Evolutionary conservation across 2,329 filamentous ascomycete genomes (phyloP).

Genomic region (Phaeosphaeriaceae sp.): DNA sequence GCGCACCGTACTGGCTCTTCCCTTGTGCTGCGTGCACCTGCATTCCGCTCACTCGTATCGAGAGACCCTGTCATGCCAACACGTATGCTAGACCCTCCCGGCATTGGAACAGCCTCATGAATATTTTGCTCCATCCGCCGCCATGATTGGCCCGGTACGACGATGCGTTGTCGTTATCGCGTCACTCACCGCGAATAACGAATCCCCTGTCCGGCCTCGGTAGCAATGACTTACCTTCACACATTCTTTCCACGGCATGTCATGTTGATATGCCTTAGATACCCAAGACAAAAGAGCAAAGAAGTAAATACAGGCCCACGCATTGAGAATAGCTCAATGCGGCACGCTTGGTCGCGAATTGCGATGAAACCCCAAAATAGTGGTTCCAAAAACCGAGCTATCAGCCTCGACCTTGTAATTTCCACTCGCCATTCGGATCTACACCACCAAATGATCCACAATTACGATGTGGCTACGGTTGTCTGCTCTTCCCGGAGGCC

Average conservation of each 20-base stretch:
- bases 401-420: conserved; percentile 11
- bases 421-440: conserved; percentile 3
- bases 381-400: not conserved
- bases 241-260: too few relatives aligned
- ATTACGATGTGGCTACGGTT: too few relatives aligned
- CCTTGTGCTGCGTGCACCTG: conserved; percentile 1
- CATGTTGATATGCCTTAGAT: too few relatives aligned
- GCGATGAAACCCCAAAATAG: not conserved
- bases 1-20: not conserved
- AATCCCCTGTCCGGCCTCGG: too few relatives aligned
- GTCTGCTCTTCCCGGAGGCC: too few relatives aligned
- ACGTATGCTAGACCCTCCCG: not conserved
- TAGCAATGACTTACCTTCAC: too few relatives aligned
- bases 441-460: not conserved
- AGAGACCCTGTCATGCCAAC: conserved; percentile 4
- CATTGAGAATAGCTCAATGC: too few relatives aligned
- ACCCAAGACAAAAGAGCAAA: not conserved
- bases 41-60: conserved; percentile 10
- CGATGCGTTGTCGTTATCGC: conserved; percentile 33
- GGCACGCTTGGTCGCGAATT: too few relatives aligned
- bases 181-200: conserved; percentile 30
- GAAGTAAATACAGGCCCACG: too few relatives aligned
- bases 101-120: conserved; percentile 20
- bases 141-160: conserved; percentile 5
- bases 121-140: not conserved